A percentile compares a stretch with the other conserved stretches of the same genome.
These are phyloP conservation scores for Talaromyces sp. DNA, from an alignment of 2,329 filamentous ascomycete genomes.

Conservation along the genomic window DNA sequence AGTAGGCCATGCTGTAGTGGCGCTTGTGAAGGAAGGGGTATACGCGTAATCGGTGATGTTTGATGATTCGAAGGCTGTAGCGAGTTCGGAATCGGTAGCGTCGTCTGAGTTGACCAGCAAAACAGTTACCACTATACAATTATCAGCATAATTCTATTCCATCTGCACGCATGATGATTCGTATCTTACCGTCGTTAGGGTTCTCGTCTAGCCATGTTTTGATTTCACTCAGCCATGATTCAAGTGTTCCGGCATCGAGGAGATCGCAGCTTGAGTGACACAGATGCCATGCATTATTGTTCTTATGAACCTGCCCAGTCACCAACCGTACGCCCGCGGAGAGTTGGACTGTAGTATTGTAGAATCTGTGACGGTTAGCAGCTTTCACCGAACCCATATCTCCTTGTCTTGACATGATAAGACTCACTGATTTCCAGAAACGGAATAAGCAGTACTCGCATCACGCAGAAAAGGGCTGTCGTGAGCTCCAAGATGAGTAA, in stretches of 20 bases:
- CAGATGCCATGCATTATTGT: slow-evolving; percentile 58
- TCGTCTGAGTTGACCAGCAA: slow-evolving; percentile 69
- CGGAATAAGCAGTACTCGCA: slow-evolving; percentile 56
- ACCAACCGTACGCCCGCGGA: slow-evolving; percentile 69
- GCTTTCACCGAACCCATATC: background rate
- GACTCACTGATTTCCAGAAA: slow-evolving; percentile 66
- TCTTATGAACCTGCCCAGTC: slow-evolving; percentile 67
- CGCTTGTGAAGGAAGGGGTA: slow-evolving; percentile 47
- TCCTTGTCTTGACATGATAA: background rate
- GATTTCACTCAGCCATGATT: slow-evolving; percentile 62
- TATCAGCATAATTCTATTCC: background rate
- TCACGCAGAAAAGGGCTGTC: slow-evolving; percentile 70
- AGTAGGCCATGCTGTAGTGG: slow-evolving; percentile 62
- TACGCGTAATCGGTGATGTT: slow-evolving; percentile 63
- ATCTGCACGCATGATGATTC: background rate
- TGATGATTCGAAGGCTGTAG: slow-evolving; percentile 53
- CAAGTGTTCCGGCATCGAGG: slow-evolving; percentile 65
- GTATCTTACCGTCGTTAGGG: slow-evolving; percentile 56
- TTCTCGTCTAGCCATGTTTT: slow-evolving; percentile 67
- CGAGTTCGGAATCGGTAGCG: slow-evolving; percentile 55
- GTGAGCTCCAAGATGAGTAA: slow-evolving; percentile 76
- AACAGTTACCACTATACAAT: slow-evolving; percentile 61
- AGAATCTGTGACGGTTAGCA: slow-evolving; percentile 38
- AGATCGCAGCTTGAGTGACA: slow-evolving; percentile 68
- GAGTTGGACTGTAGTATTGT: slow-evolving; percentile 68